Evolutionary conservation across 495 filamentous ascomycete species (phyloP), one percentile per base, ranked within the genome.

Genomic region (Rhypophila decipiens): DNA sequence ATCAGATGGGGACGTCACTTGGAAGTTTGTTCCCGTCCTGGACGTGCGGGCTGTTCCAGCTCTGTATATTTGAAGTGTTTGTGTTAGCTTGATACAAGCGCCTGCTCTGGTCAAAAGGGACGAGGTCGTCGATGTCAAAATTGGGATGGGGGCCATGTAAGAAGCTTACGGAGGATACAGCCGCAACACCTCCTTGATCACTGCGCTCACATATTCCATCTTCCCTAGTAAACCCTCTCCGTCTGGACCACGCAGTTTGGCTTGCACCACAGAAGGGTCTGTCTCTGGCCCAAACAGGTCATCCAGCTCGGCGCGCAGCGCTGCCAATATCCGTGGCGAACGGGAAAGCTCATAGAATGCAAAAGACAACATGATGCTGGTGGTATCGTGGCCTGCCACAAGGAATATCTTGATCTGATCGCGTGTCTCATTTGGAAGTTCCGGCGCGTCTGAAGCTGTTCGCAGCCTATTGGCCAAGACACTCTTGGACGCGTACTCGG

Each of bases 131-230:
- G n/a, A n/a, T n/a, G n/a, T n/a, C n/a, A n/a, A n/a, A n/a, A n/a
- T n/a, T n/a, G n/a, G n/a, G n/a, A n/a, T n/a, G n/a, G n/a, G n/a
- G n/a, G n/a, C n/a, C n/a, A n/a, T n/a, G n/a, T n/a, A n/a, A n/a
- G n/a, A n/a, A n/a, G n/a, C n/a, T n/a, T n/a, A n/a, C 0, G 71
- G 64, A 0, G 74, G 70, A 27, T 64, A 71, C 1, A 80, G 50
- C 0, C 76, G 63, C 11, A 80, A 55, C 0, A 68, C 61, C 27
- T 81, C 78, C 54, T 79, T 78, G 44, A 81, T 72, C 0, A 78
- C 70, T 12, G 76, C 75, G 0, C 57, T 49, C 5, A 64, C 69
- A 53, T 73, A 78, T 1, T 61, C 41, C 50, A 75, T 60, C 2
- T 66, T 39, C 22, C 69, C 64, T 33, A 78, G 27, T 1, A 70